Base-by-base conservation (phyloP, 805 yeast genomes). In the Jamesozyma lodderae region DNA sequence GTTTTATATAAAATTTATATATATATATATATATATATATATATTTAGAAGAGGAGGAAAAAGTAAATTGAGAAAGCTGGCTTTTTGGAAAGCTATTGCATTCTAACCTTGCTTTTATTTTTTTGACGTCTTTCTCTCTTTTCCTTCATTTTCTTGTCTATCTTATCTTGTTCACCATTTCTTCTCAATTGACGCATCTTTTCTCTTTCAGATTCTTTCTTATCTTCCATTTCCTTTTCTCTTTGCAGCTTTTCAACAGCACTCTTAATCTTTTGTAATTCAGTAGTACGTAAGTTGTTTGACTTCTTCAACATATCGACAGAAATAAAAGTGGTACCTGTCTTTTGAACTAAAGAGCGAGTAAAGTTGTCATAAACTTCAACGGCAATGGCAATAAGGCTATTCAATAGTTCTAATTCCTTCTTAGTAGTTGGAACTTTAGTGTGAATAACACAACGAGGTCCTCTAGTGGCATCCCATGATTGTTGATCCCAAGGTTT, bases 241-340 rank as follows among this genome's bases (percentile, higher is more conserved):
- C 75, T 73, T 53, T 74, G 77, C 36, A 61, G 61, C 13, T 72
- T 79, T 42, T 84, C 90, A 48, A 72, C 68, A n/a, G 68, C 61
- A 65, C 81, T 86, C 50, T 72, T 69, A 47, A 88, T 67, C 66
- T 84, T 86, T 42, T 69, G 62, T 35, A 75, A 53, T 65, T 88
- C 96, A 28, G 60, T 66, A 47, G 78, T 81, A 70, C 98, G 86
- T 36, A 83, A 74, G 55, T 77, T 79, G 56, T 70, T 75, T 41
- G 86, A 70, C 67, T 85, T 90, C 60, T 77, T 81, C 43, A 77
- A 64, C 40, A 87, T 69, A 58, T 87, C 96, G 11, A 79, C 71
- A 58, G 81, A 79, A 64, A 84, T 75, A 37, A 73, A 67, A 45
- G 67, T 69, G 47, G 68, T 69, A 30, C 57, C 42, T 53, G 67